Conservation (phyloP, 108 stramenopile species). For the Stephanodiscus triporus region DNA sequence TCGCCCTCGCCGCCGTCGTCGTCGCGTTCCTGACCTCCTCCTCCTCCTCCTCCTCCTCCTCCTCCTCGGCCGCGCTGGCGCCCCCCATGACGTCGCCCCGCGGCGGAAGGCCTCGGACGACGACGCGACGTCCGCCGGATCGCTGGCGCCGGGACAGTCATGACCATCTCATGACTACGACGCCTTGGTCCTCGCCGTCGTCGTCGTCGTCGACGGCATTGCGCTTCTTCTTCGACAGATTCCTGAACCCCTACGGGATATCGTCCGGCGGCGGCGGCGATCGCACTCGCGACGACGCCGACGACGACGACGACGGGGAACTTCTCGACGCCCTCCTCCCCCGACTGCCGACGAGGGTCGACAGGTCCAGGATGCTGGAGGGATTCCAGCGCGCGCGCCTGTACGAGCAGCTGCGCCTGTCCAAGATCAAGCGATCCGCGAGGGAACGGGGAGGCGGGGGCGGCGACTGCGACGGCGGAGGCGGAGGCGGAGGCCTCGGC, state of each 20-base stretch:
- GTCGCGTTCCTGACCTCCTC: no score
- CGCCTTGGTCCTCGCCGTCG: no score
- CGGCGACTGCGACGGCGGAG: not conserved
- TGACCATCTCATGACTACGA: no score
- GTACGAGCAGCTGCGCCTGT: conserved; percentile 15
- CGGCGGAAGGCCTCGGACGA: no score
- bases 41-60: no score
- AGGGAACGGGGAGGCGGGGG: not conserved
- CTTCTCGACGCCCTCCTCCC: conserved; percentile 34
- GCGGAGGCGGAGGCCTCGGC: not conserved
- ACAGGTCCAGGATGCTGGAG: conserved; percentile 15
- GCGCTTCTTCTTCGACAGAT: conserved; percentile 33
- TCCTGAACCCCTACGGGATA: conserved; percentile 40
- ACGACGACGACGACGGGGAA: not conserved
- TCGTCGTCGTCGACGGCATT: not conserved
- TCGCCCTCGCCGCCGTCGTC: no score
- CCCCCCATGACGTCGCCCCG: no score
- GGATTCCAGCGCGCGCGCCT: conserved; percentile 33
- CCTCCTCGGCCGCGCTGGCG: no score
- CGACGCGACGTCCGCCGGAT: no score
- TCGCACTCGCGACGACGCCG: conserved; percentile 9
- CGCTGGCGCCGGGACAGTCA: no score
- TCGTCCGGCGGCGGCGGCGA: conserved; percentile 8
- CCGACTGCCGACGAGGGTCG: conserved; percentile 1
- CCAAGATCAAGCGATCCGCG: not conserved